A percentile compares a stretch with the other conserved stretches of the same genome.
Evolutionary conservation across 2,329 filamentous ascomycete genomes (phyloP).

Genomic region (Paecilomyces sp.): DNA sequence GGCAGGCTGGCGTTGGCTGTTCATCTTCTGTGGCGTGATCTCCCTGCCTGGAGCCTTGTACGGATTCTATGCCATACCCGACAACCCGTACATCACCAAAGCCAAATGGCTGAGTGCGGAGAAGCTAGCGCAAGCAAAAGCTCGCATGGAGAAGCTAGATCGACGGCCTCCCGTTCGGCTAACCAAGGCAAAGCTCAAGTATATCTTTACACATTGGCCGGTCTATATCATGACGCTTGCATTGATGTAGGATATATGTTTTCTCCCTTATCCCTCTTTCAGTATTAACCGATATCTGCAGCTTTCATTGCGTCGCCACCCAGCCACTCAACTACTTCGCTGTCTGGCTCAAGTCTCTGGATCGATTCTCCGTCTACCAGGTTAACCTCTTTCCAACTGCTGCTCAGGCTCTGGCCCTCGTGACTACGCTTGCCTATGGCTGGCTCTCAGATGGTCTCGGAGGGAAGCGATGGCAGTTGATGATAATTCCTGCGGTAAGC

Average conservation of each 20-base stretch:
- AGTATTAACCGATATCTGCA: not conserved
- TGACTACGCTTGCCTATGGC: slow-evolving; percentile 10
- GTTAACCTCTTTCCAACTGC: slow-evolving; percentile 14
- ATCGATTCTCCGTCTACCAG: slow-evolving; percentile 12
- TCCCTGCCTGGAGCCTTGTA: slow-evolving; percentile 18
- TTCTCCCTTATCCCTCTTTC: not conserved
- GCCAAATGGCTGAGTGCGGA: slow-evolving; percentile 9
- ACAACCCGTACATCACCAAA: slow-evolving; percentile 24
- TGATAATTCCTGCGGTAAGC: slow-evolving; percentile 11
- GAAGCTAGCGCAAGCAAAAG: slow-evolving; percentile 3
- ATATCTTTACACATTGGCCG: slow-evolving; percentile 10
- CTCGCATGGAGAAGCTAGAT: slow-evolving; percentile 7
- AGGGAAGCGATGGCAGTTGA: slow-evolving; percentile 9
- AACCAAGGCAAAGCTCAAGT: slow-evolving; percentile 10
- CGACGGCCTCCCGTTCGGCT: slow-evolving; percentile 6
- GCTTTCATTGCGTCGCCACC: slow-evolving; percentile 11
- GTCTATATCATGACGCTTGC: slow-evolving; percentile 10
- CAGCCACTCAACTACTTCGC: slow-evolving; percentile 14
- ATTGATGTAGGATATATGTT: slow-evolving; percentile 3
- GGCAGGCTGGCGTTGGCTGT: slow-evolving; percentile 21
- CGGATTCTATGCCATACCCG: slow-evolving; percentile 23
- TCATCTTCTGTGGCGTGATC: slow-evolving; percentile 24
- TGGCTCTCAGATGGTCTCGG: slow-evolving; percentile 11
- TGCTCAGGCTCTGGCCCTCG: slow-evolving; percentile 7
- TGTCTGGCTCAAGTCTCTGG: slow-evolving; percentile 10